Evolutionary conservation across 2,329 filamentous ascomycete species (phyloP).

Genomic region (Tolypocladium album): DNA sequence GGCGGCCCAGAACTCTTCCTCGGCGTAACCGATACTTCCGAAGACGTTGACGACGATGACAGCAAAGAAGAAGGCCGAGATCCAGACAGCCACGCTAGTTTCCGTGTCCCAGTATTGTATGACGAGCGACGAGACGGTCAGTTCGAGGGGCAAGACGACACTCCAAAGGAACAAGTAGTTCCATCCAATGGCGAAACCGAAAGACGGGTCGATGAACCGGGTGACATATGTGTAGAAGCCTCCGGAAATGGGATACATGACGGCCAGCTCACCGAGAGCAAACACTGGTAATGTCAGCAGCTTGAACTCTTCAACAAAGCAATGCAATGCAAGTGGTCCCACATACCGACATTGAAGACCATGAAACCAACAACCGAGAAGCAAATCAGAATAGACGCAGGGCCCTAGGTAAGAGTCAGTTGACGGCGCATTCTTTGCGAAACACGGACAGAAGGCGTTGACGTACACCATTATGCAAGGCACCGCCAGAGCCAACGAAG

Average conservation of each 20-base stretch:
- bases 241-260: slow-evolving; percentile 52
- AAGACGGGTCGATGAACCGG: slow-evolving; percentile 52
- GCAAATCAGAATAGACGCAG: slow-evolving; percentile 33
- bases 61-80: slow-evolving; percentile 38
- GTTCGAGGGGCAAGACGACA: slow-evolving; percentile 37
- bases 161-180: slow-evolving; percentile 37
- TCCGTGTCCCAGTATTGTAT: slow-evolving; percentile 39
- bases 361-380: slow-evolving; percentile 48
- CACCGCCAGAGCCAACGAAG: slow-evolving; percentile 48
- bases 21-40: slow-evolving; percentile 40
- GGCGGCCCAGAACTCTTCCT: slow-evolving; percentile 46
- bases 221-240: slow-evolving; percentile 52
- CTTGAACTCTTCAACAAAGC: background rate
- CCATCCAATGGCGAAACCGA: slow-evolving; percentile 43
- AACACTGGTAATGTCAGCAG: slow-evolving; percentile 26
- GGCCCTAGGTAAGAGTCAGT: slow-evolving; percentile 13
- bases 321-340: background rate
- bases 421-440: background rate
- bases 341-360: slow-evolving; percentile 44
- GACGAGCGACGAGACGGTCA: slow-evolving; percentile 39
- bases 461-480: slow-evolving; percentile 39
- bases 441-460: background rate
- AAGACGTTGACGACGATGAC: slow-evolving; percentile 44
- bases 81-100: slow-evolving; percentile 38
- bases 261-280: slow-evolving; percentile 49